These are phyloP conservation scores for Plasmodium vinckei DNA, from an alignment of 169 alveolate genomes.

Conservation along the genomic window DNA sequence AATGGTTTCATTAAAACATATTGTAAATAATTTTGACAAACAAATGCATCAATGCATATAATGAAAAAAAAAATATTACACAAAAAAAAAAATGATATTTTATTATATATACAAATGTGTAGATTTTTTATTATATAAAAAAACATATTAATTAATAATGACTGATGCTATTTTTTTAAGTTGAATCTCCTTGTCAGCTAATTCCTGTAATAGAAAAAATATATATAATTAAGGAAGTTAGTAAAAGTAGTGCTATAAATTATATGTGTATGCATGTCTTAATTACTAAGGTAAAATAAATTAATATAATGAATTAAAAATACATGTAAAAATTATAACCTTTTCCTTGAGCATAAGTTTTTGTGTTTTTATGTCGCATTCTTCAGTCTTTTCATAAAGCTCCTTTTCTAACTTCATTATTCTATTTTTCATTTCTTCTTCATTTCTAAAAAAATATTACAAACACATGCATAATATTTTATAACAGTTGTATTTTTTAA, in stretches of 20 bases:
- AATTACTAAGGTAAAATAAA: slow-evolving; percentile 3
- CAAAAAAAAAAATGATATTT: slow-evolving; percentile 39
- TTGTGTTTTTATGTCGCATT: slow-evolving; percentile 76
- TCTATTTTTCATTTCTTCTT: slow-evolving; percentile 75
- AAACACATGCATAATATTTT: slow-evolving; percentile 1
- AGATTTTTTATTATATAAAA: slow-evolving; percentile 11
- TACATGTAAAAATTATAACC: slow-evolving; percentile 36
- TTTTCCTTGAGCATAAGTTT: slow-evolving; percentile 72
- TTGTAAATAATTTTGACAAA: slow-evolving; percentile 59
- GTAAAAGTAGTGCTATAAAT: background rate
- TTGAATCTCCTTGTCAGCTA: slow-evolving; percentile 73
- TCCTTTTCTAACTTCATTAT: slow-evolving; percentile 76
- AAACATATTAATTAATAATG: slow-evolving; percentile 50
- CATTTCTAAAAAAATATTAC: slow-evolving; percentile 43
- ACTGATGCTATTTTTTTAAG: slow-evolving; percentile 76
- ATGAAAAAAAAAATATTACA: slow-evolving; percentile 27
- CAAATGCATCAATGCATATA: slow-evolving; percentile 76
- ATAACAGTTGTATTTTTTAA: background rate
- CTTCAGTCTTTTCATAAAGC: slow-evolving; percentile 70
- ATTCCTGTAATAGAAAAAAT: slow-evolving; percentile 56
- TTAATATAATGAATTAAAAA: slow-evolving; percentile 1
- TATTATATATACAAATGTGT: slow-evolving; percentile 17
- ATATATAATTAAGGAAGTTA: background rate
- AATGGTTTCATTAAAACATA: slow-evolving; percentile 29
- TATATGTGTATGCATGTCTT: slow-evolving; percentile 8